Conservation (phyloP, 164 flowering plant species). For the Chloranthus sessilifolius region DNA sequence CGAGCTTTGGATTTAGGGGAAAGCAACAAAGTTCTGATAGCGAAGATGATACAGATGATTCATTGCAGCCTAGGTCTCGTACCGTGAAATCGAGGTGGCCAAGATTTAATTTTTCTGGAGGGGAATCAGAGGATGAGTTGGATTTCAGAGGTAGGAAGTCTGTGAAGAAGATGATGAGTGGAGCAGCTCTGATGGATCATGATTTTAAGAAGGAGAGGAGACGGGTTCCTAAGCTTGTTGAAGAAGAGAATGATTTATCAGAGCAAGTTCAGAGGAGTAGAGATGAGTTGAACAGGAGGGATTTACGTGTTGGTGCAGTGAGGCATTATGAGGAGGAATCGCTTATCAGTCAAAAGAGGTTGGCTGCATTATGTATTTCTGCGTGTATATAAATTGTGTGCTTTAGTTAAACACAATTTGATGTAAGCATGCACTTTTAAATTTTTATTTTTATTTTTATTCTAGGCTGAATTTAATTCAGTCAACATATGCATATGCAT, state of each 20-base stretch:
- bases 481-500: too few species aligned
- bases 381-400: too few species aligned
- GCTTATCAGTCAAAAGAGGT: conserved; percentile 65
- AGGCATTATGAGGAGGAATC: conserved; percentile 27
- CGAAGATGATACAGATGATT: conserved; percentile 40
- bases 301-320: conserved; percentile 18
- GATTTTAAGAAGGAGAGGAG: conserved; percentile 56
- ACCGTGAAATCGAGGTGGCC: conserved; percentile 19
- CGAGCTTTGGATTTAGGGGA: conserved; percentile 17
- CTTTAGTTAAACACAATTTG: too few species aligned
- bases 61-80: conserved; percentile 4
- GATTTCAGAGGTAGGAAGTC: conserved; percentile 16
- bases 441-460: too few species aligned
- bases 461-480: too few species aligned
- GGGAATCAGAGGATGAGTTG: conserved; percentile 21
- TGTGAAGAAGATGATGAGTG: conserved; percentile 40
- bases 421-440: too few species aligned
- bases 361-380: not conserved
- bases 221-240: conserved; percentile 29
- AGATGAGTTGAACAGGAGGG: conserved; percentile 48
- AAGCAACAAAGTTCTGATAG: conserved; percentile 43
- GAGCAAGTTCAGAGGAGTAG: conserved; percentile 49
- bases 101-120: conserved; percentile 21
- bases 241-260: conserved; percentile 37
- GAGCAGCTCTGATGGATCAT: conserved; percentile 64